Percentiles rank a stretch among this genome's conserved stretches.
Conservation (phyloP, 1,139 yeast genomes). For the Taphrina flavorubra region DNA sequence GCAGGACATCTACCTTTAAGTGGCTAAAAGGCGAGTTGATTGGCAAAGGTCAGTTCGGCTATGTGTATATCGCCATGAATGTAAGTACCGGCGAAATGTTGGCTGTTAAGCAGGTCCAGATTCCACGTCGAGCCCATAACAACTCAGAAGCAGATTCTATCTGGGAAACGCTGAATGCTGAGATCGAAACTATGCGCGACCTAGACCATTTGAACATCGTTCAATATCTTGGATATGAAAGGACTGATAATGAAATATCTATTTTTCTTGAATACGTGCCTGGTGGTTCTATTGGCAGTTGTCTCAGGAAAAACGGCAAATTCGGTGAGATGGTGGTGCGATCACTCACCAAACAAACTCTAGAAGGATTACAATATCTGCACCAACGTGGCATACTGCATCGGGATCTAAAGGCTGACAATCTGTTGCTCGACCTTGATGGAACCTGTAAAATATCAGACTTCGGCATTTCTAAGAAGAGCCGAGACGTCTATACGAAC, state of each 20-base stretch:
- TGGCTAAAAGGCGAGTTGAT: conserved; percentile 98
- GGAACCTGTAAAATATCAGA: conserved; percentile 97
- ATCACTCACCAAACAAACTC: conserved; percentile 77
- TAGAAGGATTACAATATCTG: conserved; percentile 80
- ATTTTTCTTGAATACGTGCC: conserved; percentile 82
- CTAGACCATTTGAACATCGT: conserved; percentile 93
- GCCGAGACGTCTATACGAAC: conserved; percentile 80
- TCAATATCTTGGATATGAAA: conserved; percentile 64
- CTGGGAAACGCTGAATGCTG: conserved; percentile 63
- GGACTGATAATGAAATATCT: conserved; percentile 41
- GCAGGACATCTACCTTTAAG: conserved; percentile 58
- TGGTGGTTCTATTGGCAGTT: conserved; percentile 93
- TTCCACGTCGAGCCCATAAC: conserved; percentile 59
- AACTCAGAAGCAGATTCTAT: conserved; percentile 72
- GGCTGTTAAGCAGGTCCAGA: conserved; percentile 94
- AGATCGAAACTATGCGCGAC: conserved; percentile 92
- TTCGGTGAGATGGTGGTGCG: conserved; percentile 79
- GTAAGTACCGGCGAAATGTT: conserved; percentile 98
- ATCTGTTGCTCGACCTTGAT: conserved; percentile 81
- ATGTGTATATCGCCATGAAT: conserved; percentile 87
- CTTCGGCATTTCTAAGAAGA: conserved; percentile 91
- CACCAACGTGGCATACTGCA: conserved; percentile 89
- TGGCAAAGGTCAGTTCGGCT: conserved; percentile 98
- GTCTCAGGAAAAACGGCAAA: conserved; percentile 80
- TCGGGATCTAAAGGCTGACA: conserved; percentile 95